A percentile compares a stretch with the other conserved stretches of the same genome.
Conservation (phyloP, 257 asterid species). For the Echites panduratus region DNA sequence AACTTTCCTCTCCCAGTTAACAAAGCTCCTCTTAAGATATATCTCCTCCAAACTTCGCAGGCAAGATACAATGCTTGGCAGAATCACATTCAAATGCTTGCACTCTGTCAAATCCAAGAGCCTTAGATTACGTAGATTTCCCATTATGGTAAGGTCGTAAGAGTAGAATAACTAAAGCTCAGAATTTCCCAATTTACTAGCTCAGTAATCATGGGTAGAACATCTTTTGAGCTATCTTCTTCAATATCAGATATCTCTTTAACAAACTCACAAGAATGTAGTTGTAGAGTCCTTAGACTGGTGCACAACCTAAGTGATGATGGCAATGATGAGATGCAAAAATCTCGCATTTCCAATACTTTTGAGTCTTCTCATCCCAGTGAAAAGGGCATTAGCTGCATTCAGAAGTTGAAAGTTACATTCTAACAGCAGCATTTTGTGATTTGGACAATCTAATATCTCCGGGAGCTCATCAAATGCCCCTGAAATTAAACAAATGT, state of each 20-base stretch:
- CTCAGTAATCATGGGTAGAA: constrained; percentile 12
- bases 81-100: constrained; percentile 8
- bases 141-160: constrained; percentile 17
- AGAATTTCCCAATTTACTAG: constrained; percentile 20
- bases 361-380: constrained; percentile 9
- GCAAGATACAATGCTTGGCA: constrained; percentile 10
- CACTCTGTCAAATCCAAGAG: constrained; percentile 18
- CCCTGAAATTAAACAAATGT: constrained; percentile 13
- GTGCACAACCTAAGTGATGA: background rate
- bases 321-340: background rate
- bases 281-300: constrained; percentile 14
- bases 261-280: constrained; percentile 3
- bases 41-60: constrained; percentile 21
- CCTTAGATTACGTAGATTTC: constrained; percentile 13
- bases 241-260: background rate
- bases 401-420: background rate
- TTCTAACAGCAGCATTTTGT: constrained; percentile 12
- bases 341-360: constrained; percentile 9
- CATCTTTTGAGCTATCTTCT: constrained; percentile 9
- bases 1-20: background rate
- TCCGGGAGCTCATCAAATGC: background rate
- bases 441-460: constrained; percentile 7
- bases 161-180: constrained; percentile 8
- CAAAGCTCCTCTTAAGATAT: background rate
- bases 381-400: background rate